Evolutionary conservation across 2,329 filamentous ascomycete genomes (phyloP).

Genomic region (Claviceps sp.): DNA sequence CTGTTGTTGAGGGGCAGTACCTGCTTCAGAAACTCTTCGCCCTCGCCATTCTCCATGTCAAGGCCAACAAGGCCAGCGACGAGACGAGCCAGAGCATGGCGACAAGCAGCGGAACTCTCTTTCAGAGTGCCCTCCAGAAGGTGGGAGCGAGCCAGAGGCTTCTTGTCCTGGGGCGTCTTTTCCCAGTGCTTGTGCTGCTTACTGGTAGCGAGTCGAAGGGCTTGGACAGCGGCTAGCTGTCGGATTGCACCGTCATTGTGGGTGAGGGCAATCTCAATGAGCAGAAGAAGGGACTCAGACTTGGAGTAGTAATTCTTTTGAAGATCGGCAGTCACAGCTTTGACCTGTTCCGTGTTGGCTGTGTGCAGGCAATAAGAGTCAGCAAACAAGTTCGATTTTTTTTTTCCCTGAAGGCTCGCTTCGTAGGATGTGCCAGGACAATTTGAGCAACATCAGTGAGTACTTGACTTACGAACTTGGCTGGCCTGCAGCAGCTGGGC

Average conservation of each 20-base stretch:
- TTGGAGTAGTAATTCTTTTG: constrained; percentile 89
- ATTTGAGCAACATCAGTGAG: constrained; percentile 4
- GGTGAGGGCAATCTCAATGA: constrained; percentile 78
- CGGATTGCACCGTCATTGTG: constrained; percentile 61
- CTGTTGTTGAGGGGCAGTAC: constrained; percentile 70
- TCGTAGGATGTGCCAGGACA: neutral
- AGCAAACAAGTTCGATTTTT: constrained; percentile 12
- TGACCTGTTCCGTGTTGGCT: constrained; percentile 84
- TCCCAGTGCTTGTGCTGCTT: constrained; percentile 60
- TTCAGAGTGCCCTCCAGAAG: constrained; percentile 72
- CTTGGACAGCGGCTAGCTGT: constrained; percentile 86
- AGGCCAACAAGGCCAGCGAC: constrained; percentile 75
- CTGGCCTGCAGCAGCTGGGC: constrained; percentile 77
- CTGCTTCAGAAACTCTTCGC: constrained; percentile 68
- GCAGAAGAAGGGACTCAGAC: constrained; percentile 68
- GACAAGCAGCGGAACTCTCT: constrained; percentile 62
- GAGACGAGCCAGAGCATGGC: constrained; percentile 78
- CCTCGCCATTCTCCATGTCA: constrained; percentile 62
- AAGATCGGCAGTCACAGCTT: constrained; percentile 77
- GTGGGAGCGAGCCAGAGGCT: constrained; percentile 65
- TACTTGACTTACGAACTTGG: constrained; percentile 58
- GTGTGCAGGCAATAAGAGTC: constrained; percentile 18
- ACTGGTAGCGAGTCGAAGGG: constrained; percentile 55
- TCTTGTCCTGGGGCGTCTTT: constrained; percentile 58
- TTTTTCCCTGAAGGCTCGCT: neutral